A percentile compares a stretch with the other conserved stretches of the same genome.
These are phyloP conservation scores for Hypoxylon sp. DNA, from an alignment of 2,329 filamentous ascomycete species.

Conservation along the genomic window DNA sequence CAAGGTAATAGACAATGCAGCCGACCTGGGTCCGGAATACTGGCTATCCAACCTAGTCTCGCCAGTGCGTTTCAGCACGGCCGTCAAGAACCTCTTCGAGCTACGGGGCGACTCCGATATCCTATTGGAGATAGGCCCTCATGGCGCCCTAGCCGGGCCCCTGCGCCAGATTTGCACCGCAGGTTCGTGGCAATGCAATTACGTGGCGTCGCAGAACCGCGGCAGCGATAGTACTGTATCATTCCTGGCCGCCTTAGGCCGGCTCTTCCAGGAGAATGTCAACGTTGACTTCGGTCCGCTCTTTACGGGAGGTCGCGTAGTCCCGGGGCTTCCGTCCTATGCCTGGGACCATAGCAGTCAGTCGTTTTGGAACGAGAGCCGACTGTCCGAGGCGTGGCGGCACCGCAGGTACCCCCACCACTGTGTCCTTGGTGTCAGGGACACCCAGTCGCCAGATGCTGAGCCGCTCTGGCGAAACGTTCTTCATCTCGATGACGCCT, in stretches of 20 bases:
- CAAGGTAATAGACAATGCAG: constrained; percentile 43
- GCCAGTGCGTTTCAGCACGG: constrained; percentile 55
- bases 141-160: constrained; percentile 46
- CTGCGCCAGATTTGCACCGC: constrained; percentile 44
- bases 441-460: constrained; percentile 42
- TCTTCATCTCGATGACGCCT: constrained; percentile 43
- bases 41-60: constrained; percentile 51
- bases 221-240: constrained; percentile 33
- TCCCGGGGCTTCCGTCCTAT: constrained; percentile 42
- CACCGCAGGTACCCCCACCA: constrained; percentile 41
- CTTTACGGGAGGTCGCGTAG: constrained; percentile 38
- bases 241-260: constrained; percentile 42
- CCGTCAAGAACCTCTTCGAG: constrained; percentile 50
- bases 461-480: constrained; percentile 51
- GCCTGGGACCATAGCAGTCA: constrained; percentile 44
- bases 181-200: constrained; percentile 41
- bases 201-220: constrained; percentile 41
- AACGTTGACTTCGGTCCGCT: constrained; percentile 36
- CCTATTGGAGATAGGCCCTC: constrained; percentile 49
- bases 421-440: constrained; percentile 49
- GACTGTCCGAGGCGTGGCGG: constrained; percentile 41
- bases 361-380: constrained; percentile 50
- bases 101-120: constrained; percentile 36
- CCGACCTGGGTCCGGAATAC: constrained; percentile 44
- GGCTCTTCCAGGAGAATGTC: constrained; percentile 43